A percentile compares a stretch with the other conserved stretches of the same genome.
Conservation (phyloP, 352 stramenopile genomes). For the Phytophthora ramorum region DNA sequence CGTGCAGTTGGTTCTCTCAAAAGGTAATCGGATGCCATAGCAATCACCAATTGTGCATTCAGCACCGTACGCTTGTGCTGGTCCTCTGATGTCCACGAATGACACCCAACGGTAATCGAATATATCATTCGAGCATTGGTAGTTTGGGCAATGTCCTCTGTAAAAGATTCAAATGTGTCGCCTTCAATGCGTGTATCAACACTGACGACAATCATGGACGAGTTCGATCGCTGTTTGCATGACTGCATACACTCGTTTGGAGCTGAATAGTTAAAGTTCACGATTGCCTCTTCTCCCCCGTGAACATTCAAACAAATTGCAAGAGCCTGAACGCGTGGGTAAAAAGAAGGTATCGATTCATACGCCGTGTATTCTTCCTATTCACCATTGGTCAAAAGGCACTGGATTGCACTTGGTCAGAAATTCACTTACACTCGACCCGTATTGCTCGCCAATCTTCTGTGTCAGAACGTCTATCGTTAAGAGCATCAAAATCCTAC, state of each 20-base stretch:
- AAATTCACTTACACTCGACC: no score
- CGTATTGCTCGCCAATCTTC: not conserved
- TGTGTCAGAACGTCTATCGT: not conserved
- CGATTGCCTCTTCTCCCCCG: not conserved
- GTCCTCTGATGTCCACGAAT: constrained; percentile 24
- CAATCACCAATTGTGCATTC: not conserved
- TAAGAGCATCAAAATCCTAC: not conserved
- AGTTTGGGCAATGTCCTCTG: no score
- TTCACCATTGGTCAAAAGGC: not conserved
- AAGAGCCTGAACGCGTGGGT: constrained; percentile 23
- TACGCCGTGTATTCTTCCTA: not conserved
- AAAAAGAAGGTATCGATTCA: constrained; percentile 1
- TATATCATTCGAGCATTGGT: constrained; percentile 25
- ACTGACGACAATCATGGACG: constrained; percentile 24
- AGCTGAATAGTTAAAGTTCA: not conserved
- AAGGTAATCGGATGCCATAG: constrained; percentile 8
- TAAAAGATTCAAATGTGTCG: constrained; percentile 19
- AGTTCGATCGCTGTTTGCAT: constrained; percentile 15
- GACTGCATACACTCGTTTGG: constrained; percentile 12
- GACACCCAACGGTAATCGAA: constrained; percentile 29
- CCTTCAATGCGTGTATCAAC: constrained; percentile 23
- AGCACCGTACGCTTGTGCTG: constrained; percentile 7
- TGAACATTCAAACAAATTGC: constrained; percentile 15
- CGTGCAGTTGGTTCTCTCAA: not conserved
- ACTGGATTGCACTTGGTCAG: not conserved